A percentile compares a stretch with the other conserved stretches of the same genome.
These are phyloP conservation scores for Globisporangium canariense DNA, from an alignment of 352 stramenopile genomes.

Conservation along the genomic window DNA sequence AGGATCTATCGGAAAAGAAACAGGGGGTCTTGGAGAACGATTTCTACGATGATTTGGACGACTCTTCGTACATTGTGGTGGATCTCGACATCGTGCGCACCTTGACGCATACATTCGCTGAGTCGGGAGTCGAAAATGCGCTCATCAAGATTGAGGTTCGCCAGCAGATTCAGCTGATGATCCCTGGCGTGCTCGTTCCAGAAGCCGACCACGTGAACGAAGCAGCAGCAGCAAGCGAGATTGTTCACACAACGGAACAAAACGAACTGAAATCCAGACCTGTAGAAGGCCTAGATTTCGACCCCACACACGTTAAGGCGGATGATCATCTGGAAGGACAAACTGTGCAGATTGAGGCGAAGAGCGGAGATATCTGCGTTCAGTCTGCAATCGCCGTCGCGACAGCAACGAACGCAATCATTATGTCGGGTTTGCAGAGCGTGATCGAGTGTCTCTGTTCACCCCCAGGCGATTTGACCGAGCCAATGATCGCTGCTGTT, in stretches of 20 bases:
- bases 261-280: background rate
- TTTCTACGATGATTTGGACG: background rate
- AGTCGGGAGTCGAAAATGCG: conserved; percentile 8
- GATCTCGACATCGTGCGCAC: conserved; percentile 11
- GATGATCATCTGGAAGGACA: background rate
- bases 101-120: conserved; percentile 2
- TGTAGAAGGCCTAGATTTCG: background rate
- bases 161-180: conserved; percentile 14
- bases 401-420: conserved; percentile 23
- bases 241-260: background rate
- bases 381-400: conserved; percentile 16
- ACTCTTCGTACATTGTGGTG: background rate
- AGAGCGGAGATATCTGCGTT: conserved; percentile 8
- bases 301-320: background rate
- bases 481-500: conserved; percentile 17
- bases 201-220: background rate
- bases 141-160: conserved; percentile 17
- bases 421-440: conserved; percentile 25
- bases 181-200: conserved; percentile 3
- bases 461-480: conserved; percentile 8
- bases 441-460: conserved; percentile 20
- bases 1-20: background rate
- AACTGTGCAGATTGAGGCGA: background rate
- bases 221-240: background rate
- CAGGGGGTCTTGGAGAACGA: no score